Evolutionary conservation across 495 filamentous ascomycete genomes (phyloP), one percentile per base, ranked within the genome.

Genomic region (Xylaria sp.): DNA sequence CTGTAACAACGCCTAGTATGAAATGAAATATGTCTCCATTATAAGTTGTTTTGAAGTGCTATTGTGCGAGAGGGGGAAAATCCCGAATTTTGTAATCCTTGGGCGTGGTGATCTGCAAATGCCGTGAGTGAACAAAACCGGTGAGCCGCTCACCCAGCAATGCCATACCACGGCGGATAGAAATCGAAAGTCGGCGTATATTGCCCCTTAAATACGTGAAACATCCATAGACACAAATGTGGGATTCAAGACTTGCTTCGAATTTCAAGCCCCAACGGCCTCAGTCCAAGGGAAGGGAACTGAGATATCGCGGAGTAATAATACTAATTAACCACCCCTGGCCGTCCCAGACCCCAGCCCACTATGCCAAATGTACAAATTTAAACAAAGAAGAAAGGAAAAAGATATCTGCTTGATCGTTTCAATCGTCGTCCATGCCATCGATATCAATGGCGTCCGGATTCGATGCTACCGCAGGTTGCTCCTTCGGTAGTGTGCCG

Each of bases 371-470:
- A 53, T 70, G 68, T 67, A 52, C 59, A 67, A 33, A 53, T 70
- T 41, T 33, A 70, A 12, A 35, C 64, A 24, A 48, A 46, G 24
- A 17, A 31, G 40, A n/a, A n/a, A n/a, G n/a, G n/a, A n/a, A n/a
- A n/a, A n/a, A 59, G 40, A 61, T 33, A 43, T 59, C 37, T 58
- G 66, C 52, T 33, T 69, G 41, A 26, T 73, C 72, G 61, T 75
- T 69, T 75, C 68, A 77, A 37, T 79, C 75, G 43, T 85, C 84
- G 73, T 85, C 83, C 81, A 84, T 83, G 70, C 80, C 90, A 80
- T 97, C 93, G 70, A 98, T 85, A 76, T 96, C 91, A 78, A 97
- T 97, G 24, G 92, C 93, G 78, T 98, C 95, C 15, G 95, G 94
- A 76, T 98, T 98, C 19, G 87, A 85, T 9, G 88, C 82, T n/a